These are phyloP conservation scores for Triticum monococcum DNA, from an alignment of 176 grass and related monocot genomes.

Conservation along the genomic window DNA sequence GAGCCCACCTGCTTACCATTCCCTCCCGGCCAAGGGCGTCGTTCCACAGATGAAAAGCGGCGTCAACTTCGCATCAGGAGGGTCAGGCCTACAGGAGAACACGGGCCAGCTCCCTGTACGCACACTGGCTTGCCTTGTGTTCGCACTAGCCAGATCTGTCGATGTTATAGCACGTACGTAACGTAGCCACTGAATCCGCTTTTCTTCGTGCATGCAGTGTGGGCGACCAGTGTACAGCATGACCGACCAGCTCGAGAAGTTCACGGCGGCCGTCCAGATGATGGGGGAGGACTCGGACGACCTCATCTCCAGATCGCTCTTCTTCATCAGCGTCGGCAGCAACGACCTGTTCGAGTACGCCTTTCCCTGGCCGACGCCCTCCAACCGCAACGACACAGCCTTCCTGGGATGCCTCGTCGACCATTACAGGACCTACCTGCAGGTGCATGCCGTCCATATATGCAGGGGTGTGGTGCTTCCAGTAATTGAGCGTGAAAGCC, in stretches of 20 bases:
- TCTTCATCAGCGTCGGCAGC: slow-evolving; percentile 64
- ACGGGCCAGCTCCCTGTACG: slow-evolving; percentile 19
- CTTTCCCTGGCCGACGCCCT: neutral
- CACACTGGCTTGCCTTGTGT: too few species aligned
- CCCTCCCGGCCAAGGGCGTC: slow-evolving; percentile 27
- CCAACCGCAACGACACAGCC: slow-evolving; percentile 3
- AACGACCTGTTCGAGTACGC: slow-evolving; percentile 59
- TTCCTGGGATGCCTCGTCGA: slow-evolving; percentile 28
- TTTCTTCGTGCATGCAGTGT: slow-evolving; percentile 2
- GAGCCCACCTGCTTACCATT: slow-evolving; percentile 73
- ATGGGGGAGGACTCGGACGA: slow-evolving; percentile 7
- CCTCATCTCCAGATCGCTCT: slow-evolving; percentile 44
- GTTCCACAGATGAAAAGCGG: slow-evolving; percentile 48
- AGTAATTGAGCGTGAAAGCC: too few species aligned
- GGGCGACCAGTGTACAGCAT: neutral
- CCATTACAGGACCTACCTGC: slow-evolving; percentile 29
- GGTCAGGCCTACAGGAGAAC: slow-evolving; percentile 52
- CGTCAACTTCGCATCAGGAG: slow-evolving; percentile 88
- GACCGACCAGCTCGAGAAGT: slow-evolving; percentile 39
- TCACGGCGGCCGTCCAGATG: slow-evolving; percentile 15
- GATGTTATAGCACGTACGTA: neutral
- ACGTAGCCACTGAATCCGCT: neutral
- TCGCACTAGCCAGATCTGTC: neutral
- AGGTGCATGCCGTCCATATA: slow-evolving; percentile 18
- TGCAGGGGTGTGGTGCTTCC: too few species aligned